Conservation (phyloP, 768 basidiomycete species). For the Suillus bovinus region DNA sequence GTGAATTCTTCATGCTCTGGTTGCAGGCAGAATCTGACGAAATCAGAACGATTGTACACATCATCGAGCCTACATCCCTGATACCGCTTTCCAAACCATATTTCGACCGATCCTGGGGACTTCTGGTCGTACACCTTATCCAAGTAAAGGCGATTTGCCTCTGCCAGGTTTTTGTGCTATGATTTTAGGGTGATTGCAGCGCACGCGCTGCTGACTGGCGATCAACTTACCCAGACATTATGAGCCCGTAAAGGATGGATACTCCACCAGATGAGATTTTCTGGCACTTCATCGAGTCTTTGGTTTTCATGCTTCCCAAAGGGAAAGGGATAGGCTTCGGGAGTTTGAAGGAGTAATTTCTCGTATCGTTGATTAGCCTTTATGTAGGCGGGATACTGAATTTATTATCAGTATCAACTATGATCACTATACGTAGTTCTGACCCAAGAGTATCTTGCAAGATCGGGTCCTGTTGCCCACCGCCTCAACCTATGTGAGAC, state of each 20-base stretch:
- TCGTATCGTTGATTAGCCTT: constrained; percentile 20
- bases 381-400: constrained; percentile 13
- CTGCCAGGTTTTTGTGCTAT: constrained; percentile 19
- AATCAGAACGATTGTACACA: constrained; percentile 9
- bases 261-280: constrained; percentile 17
- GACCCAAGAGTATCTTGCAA: constrained; percentile 13
- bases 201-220: too few relatives aligned
- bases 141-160: constrained; percentile 17
- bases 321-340: constrained; percentile 17
- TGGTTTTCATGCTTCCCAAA: not conserved
- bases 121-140: constrained; percentile 15
- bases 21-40: constrained; percentile 17
- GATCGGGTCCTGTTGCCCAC: constrained; percentile 12
- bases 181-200: not conserved
- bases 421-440: not conserved
- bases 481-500: not conserved
- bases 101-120: constrained; percentile 24
- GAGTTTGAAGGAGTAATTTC: constrained; percentile 15
- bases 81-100: constrained; percentile 24
- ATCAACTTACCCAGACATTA: constrained; percentile 11
- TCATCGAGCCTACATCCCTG: constrained; percentile 19
- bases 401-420: not conserved
- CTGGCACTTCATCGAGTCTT: constrained; percentile 17
- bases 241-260: not conserved
- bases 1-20: not conserved